Conservation (phyloP, 2,329 filamentous ascomycete genomes). For the Emydomyces testavorans region DNA sequence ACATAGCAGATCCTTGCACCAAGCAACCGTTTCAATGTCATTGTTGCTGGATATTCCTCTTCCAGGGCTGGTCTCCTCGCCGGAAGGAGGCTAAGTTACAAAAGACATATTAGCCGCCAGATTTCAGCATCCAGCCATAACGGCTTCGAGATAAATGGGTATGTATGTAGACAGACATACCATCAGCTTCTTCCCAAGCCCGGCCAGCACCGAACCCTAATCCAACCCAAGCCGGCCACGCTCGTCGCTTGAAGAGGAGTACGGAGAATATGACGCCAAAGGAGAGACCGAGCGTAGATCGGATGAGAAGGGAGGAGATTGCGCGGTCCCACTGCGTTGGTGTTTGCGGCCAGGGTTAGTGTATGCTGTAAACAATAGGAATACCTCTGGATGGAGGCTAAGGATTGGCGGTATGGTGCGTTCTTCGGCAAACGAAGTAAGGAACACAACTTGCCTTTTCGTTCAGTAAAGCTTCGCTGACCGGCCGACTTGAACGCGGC, state of each 20-base stretch:
- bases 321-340: conserved; percentile 82
- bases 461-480: conserved; percentile 96
- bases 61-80: conserved; percentile 31
- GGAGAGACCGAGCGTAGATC: conserved; percentile 85
- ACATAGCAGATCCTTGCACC: neutral
- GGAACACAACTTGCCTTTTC: conserved; percentile 64
- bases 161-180: conserved; percentile 41
- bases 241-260: conserved; percentile 91
- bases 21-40: conserved; percentile 15
- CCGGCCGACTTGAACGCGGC: conserved; percentile 61
- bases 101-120: neutral
- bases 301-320: conserved; percentile 93
- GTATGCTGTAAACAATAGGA: neutral
- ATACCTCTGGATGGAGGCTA: neutral
- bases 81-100: conserved; percentile 32
- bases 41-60: conserved; percentile 23
- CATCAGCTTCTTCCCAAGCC: conserved; percentile 98
- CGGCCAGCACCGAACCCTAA: conserved; percentile 90
- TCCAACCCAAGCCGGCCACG: conserved; percentile 93
- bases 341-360: neutral
- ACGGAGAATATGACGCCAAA: conserved; percentile 99
- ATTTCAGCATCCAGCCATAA: neutral
- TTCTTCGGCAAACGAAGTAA: neutral
- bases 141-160: too few relatives aligned
- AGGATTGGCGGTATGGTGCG: neutral